Evolutionary conservation across 2,329 filamentous ascomycete genomes (phyloP).

Genomic region (Tolypocladium ovalisporum): DNA sequence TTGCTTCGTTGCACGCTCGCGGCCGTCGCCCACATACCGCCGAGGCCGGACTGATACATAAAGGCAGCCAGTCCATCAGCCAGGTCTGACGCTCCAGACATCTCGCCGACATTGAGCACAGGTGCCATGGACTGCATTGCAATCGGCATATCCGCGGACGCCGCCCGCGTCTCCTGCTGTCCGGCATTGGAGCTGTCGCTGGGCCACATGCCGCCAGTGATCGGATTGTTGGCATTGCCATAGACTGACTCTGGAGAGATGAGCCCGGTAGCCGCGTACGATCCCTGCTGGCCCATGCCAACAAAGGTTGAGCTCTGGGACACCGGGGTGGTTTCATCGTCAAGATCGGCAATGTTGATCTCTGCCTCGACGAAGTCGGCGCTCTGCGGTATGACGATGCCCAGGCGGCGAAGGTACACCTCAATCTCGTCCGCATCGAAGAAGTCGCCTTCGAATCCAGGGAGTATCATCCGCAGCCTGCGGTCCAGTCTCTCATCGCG

Average conservation of each 20-base stretch:
- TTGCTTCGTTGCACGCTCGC: slow-evolving; percentile 16
- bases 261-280: not conserved
- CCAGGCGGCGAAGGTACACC: slow-evolving; percentile 54
- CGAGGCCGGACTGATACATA: slow-evolving; percentile 1
- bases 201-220: not conserved
- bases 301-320: not conserved
- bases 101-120: not conserved
- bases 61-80: not conserved
- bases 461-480: slow-evolving; percentile 40
- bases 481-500: slow-evolving; percentile 31
- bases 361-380: slow-evolving; percentile 51
- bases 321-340: not conserved
- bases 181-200: not conserved
- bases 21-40: slow-evolving; percentile 4
- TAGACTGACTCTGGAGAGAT: slow-evolving; percentile 1
- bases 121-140: not conserved
- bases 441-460: slow-evolving; percentile 63
- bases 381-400: slow-evolving; percentile 49
- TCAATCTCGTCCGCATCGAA: slow-evolving; percentile 71
- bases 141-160: not conserved
- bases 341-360: slow-evolving; percentile 33
- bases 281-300: not conserved
- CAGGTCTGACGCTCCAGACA: not conserved
- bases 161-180: not conserved
- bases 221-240: not conserved